phyloP scores from a whole-genome alignment of 805 yeast genomes.

The Diddensiella caesifluorescens region DNA sequence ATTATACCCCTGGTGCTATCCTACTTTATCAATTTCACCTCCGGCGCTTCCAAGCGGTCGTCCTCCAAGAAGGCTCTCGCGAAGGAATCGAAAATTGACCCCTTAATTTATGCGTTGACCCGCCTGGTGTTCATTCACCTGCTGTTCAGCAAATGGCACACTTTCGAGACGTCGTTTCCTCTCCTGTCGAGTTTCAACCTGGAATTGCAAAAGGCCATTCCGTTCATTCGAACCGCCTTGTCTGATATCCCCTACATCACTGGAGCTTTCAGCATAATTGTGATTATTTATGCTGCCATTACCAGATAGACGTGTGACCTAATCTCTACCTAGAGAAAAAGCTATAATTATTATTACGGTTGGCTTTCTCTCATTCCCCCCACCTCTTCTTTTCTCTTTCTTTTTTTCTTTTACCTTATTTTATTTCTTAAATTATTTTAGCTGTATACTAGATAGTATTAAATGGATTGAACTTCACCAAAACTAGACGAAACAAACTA shows the following conservation, averaged over 20 bases:
- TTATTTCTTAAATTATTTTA: no score
- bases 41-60: no score
- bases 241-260: constrained; percentile 34
- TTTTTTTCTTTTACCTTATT: not conserved
- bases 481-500: no score
- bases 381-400: not conserved
- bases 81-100: constrained; percentile 40
- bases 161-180: constrained; percentile 22
- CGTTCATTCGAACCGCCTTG: constrained; percentile 24
- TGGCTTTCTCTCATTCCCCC: not conserved
- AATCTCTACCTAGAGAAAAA: no score
- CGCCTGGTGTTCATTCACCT: constrained; percentile 41
- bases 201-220: constrained; percentile 11
- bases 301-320: no score
- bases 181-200: constrained; percentile 15
- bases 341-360: no score
- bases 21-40: constrained; percentile 33
- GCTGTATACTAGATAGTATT: no score
- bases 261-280: constrained; percentile 28
- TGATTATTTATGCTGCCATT: constrained; percentile 38
- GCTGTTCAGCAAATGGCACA: constrained; percentile 13
- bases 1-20: constrained; percentile 28
- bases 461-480: no score
- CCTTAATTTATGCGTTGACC: constrained; percentile 46
- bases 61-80: constrained; percentile 12